Percentiles rank a stretch among this genome's conserved stretches.
Conservation (phyloP, 768 basidiomycete species). For the Serendipita vermifera region DNA sequence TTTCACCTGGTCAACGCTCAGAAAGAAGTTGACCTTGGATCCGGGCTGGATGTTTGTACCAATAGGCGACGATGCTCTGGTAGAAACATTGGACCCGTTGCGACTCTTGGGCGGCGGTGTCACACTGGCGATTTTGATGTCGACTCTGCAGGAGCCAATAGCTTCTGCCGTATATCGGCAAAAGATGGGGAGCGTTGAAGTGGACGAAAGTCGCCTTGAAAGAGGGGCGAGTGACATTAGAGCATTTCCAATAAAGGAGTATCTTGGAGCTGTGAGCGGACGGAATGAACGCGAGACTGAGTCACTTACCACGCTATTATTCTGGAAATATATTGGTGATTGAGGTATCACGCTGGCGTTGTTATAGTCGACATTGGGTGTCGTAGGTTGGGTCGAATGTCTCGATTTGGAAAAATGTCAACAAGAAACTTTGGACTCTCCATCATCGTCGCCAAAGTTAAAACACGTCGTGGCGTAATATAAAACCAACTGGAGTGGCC, state of each 20-base stretch:
- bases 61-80: too few relatives aligned
- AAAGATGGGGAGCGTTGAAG: slow-evolving; percentile 74
- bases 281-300: too few relatives aligned
- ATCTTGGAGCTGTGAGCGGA: slow-evolving; percentile 76
- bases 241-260: slow-evolving; percentile 86
- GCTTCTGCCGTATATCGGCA: slow-evolving; percentile 91
- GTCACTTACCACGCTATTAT: too few relatives aligned
- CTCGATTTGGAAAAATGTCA: too few relatives aligned
- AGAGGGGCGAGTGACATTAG: slow-evolving; percentile 71
- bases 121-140: slow-evolving; percentile 68
- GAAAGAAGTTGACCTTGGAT: slow-evolving; percentile 69
- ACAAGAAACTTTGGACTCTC: too few relatives aligned
- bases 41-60: slow-evolving; percentile 56
- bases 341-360: too few relatives aligned
- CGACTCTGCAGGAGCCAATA: slow-evolving; percentile 84
- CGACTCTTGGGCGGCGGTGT: slow-evolving; percentile 44
- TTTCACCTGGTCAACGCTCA: slow-evolving; percentile 77
- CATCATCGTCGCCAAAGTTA: too few relatives aligned
- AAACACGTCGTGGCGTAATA: too few relatives aligned
- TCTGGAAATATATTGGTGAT: too few relatives aligned
- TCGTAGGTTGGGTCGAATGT: too few relatives aligned
- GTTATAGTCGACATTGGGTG: too few relatives aligned
- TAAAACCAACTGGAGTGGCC: too few relatives aligned
- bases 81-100: slow-evolving; percentile 48
- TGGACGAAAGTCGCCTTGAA: slow-evolving; percentile 58